Evolutionary conservation across 2,329 filamentous ascomycete species (phyloP), one percentile per base, ranked within the genome.

Genomic region (Pyrenophora graminea): DNA sequence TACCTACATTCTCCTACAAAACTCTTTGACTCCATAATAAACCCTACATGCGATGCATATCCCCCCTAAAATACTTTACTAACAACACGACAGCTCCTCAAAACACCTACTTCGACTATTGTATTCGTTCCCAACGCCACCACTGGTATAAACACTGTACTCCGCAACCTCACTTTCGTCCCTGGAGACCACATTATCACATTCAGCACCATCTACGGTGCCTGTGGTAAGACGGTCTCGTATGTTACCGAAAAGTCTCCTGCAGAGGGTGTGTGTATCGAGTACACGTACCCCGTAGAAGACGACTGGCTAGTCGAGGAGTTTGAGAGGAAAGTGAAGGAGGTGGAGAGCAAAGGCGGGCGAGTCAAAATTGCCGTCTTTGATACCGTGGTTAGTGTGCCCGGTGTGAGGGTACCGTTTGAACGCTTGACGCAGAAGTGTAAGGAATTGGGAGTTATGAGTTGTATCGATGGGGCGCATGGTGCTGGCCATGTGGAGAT

Each of bases 71-170:
- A 4, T n/a, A 1, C 6, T 3, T 18, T 2, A 19, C 37, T 41
- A 37, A 51, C 1, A 69, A 76, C 13, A n/a, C 17, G 18, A 13
- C 13, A 62, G 19, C 65, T 90, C 18, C 76, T 97, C 53, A 83
- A 89, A 53, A 87, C 83, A 0, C 85, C 87, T 0, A 67, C 78
- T 1, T 79, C 86, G 8, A 85, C 86, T 8, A 77, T 89, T 33
- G 91, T 96, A 1, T 87, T 95, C 58, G 85, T 96, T 1, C 77
- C 83, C 50, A 97, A 97, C 69, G 90, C 91, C 10, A 95, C 90
- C 0, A 86, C 83, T 0, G 90, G 84, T 19, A 74, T 91, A 39
- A 93, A 94, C 74, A 89, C 85, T 0, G 83, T 96, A 4, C 80
- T 96, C n/a, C 84, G 87, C 36, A 92, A 88, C 68, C 72, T 97